Evolutionary conservation across 1,139 yeast genomes (phyloP), one percentile per base, ranked within the genome.

Genomic region (Trichomonascaceae sp.): DNA sequence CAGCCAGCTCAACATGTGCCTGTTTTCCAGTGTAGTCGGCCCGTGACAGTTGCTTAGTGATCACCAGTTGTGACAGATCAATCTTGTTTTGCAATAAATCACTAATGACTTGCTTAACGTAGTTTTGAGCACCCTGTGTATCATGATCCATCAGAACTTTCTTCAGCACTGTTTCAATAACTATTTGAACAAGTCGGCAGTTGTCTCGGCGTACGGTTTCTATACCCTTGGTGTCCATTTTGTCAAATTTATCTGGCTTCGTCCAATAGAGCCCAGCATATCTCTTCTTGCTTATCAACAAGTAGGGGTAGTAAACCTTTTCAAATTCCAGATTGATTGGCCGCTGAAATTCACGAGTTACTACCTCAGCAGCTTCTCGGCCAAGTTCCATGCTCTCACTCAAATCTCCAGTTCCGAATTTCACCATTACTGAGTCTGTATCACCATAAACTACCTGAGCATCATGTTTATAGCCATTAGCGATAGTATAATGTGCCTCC

Each of bases 221-320:
- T 60, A 95, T 87, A 70, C 99, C 99, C 67, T 95, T 95, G 36
- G 98, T 95, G 69, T 95, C 99, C 93, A 95, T 86, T 71, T 93
- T 95, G 69, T 95, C 99, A 66, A 82, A 88, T 60, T 87, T 89
- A 13, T 88, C 82, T 0, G 97, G 87, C 49, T 81, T 81, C 0
- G 99, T 93, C 99, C 99, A 95, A 67, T 85, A 93, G 53, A 95
- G 75, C 0, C 99, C 99, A 1, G 99, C 99, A 66, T 95, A 95
- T 68, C 99, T 80, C 70, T 95, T 95, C 70, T 95, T 95, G 74
- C 91, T 93, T 66, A 95, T 93, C 66, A 95, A 76, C 59, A 95
- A 73, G 69, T 95, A 95, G 1, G 99, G 99, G 70, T 82, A 95
- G 66, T 95, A 95, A 3, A 91, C 97, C 68, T 95, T 95, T 69